Base-by-base conservation (phyloP, 371 early-diverging fungal species). In the Rhizomucor miehei region DNA sequence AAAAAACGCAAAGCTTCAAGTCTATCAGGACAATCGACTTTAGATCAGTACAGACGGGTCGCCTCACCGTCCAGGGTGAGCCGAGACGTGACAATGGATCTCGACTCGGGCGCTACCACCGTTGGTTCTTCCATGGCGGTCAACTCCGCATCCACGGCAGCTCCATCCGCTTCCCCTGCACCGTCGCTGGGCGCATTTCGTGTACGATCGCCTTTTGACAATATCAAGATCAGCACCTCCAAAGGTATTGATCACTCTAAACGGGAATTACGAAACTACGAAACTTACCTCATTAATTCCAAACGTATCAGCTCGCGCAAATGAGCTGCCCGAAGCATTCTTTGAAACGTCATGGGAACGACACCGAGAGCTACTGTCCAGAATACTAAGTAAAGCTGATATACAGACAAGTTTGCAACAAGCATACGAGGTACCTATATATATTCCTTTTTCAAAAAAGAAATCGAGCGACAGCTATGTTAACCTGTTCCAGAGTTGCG, bases 401-500 rank as follows among this genome's bases (percentile, higher is more conserved):
- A 80, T 87, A 0, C 52, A 71, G 4, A 81, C 81, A 43, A 85
- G 88, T 14, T 72, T 89, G 25, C 91, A 92, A 48, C 85, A 86
- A 65, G 84, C 91, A 16, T 93, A 91, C 71, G 82, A 84, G 54
- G 82, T 79, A 52, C 20, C 59, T 36, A 19, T 6, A 55, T 12
- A 29, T 3, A 29, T 54, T 2, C 21, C 20, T 17, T 36, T 5
- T 20, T 6, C 3, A 35, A 49, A 13, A 2, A 20, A 13, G 10
- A 12, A 25, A 14, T 39, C 34, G 1, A 53, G 37, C 12, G 25
- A 20, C n/a, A 36, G 38, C 24, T n/a, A 23, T 6, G 14, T 29
- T 17, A 14, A 25, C 37, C 29, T 5, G n/a, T n/a, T n/a, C n/a
- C 56, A 77, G 77, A 72, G 88, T 23, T 90, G 89, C 58, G 88